phyloP scores from a whole-genome alignment of 148 eudicot genomes.

The Agrostemma githago region DNA sequence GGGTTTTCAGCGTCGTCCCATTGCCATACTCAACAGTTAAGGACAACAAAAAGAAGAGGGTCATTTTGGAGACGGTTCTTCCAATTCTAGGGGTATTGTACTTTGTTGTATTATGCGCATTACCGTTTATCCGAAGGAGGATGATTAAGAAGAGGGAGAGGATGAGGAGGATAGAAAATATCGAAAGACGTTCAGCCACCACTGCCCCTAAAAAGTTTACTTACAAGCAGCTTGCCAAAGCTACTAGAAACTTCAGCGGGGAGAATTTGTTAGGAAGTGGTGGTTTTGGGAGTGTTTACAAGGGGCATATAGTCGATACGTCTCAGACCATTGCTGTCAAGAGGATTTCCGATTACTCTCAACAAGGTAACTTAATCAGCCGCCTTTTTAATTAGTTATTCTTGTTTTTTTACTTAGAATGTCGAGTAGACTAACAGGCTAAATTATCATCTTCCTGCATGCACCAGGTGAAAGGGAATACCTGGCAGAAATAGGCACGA shows the following conservation, averaged over 20 bases:
- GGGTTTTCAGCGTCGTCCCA: slow-evolving; percentile 46
- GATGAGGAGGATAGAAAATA: slow-evolving; percentile 35
- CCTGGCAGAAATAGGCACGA: slow-evolving; percentile 64
- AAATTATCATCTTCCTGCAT: not conserved
- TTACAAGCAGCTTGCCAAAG: slow-evolving; percentile 50
- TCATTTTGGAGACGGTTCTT: slow-evolving; percentile 21
- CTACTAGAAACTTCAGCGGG: slow-evolving; percentile 54
- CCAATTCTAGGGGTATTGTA: slow-evolving; percentile 29
- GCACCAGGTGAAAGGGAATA: slow-evolving; percentile 57
- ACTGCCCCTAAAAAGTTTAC: slow-evolving; percentile 51
- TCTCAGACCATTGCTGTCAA: slow-evolving; percentile 53
- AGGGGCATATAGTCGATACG: slow-evolving; percentile 39
- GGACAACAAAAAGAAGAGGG: slow-evolving; percentile 23
- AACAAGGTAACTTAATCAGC: slow-evolving; percentile 37
- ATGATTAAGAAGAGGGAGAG: slow-evolving; percentile 19
- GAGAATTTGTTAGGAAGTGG: slow-evolving; percentile 61
- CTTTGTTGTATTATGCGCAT: slow-evolving; percentile 18
- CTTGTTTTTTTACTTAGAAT: no score
- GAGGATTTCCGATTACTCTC: slow-evolving; percentile 54
- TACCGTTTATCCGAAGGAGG: slow-evolving; percentile 22
- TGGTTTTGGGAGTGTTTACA: slow-evolving; percentile 74
- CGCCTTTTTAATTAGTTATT: no score
- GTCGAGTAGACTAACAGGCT: not conserved
- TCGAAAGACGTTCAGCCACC: slow-evolving; percentile 42
- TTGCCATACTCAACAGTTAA: slow-evolving; percentile 41